Percentiles rank a stretch among this genome's conserved stretches.
phyloP scores from a whole-genome alignment of 306 rosid species.

The Dicorynia guianensis region DNA sequence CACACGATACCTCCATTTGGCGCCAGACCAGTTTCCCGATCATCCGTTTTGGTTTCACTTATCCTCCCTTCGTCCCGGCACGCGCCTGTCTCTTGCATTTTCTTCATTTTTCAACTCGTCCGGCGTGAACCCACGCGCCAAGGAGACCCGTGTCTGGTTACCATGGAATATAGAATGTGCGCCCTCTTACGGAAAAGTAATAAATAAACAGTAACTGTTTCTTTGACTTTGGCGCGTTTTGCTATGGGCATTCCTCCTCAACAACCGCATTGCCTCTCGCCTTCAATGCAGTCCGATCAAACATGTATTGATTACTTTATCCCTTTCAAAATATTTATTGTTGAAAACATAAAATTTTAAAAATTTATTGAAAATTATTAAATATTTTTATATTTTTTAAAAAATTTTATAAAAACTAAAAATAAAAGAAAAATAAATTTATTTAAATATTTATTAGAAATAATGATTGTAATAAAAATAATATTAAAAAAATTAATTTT shows the following conservation, averaged over 20 bases:
- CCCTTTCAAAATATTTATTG: too few relatives aligned
- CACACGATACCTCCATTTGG: constrained; percentile 55
- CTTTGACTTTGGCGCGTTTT: not conserved
- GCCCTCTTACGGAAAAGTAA: not conserved
- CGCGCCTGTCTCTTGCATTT: not conserved
- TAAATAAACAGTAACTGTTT: not conserved
- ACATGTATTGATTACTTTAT: too few relatives aligned
- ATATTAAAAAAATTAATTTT: too few relatives aligned
- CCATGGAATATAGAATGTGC: not conserved
- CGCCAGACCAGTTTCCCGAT: constrained; percentile 18
- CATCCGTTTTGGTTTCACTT: not conserved
- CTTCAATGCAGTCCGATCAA: too few relatives aligned
- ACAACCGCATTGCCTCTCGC: not conserved
- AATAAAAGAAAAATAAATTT: too few relatives aligned
- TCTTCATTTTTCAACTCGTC: too few relatives aligned
- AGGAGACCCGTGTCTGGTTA: not conserved
- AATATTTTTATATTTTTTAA: too few relatives aligned
- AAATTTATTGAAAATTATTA: too few relatives aligned
- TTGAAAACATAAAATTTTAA: too few relatives aligned
- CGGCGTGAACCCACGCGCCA: not conserved
- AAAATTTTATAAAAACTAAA: too few relatives aligned
- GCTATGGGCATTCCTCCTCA: not conserved
- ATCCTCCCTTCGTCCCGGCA: not conserved
- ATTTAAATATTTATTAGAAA: too few relatives aligned
- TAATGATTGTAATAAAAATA: too few relatives aligned